Evolutionary conservation across 108 stramenopile genomes (phyloP).

Genomic region (Fragilariopsis cylindrus): DNA sequence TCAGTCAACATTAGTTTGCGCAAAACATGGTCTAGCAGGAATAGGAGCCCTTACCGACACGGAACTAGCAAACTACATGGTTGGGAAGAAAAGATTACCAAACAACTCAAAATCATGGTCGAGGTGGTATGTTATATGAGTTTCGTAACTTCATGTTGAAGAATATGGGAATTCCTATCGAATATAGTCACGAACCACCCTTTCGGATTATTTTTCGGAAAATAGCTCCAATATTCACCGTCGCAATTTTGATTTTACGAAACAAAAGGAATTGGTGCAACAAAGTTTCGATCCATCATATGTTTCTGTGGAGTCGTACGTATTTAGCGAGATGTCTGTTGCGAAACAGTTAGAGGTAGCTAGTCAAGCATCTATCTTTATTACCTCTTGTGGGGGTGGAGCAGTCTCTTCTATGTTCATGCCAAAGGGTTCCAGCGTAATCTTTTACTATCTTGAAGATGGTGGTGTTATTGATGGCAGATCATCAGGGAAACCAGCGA

Average conservation of each 20-base stretch:
- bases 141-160: conserved; percentile 60
- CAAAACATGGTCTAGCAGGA: conserved; percentile 42
- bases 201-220: conserved; percentile 53
- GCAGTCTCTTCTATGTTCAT: conserved; percentile 60
- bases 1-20: conserved; percentile 31
- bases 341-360: conserved; percentile 48
- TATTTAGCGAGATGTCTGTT: conserved; percentile 43
- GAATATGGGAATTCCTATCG: conserved; percentile 41
- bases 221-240: conserved; percentile 35
- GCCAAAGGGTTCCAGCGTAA: conserved; percentile 42
- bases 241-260: conserved; percentile 41
- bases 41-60: conserved; percentile 58
- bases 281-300: conserved; percentile 25
- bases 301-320: conserved; percentile 41
- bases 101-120: conserved; percentile 49
- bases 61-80: conserved; percentile 58
- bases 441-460: conserved; percentile 46
- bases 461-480: conserved; percentile 34
- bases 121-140: conserved; percentile 49
- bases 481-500: conserved; percentile 35
- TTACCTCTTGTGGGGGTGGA: conserved; percentile 54
- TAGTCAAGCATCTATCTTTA: conserved; percentile 43
- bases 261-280: conserved; percentile 31
- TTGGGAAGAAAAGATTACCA: conserved; percentile 53
- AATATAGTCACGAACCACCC: conserved; percentile 27